Evolutionary conservation across 495 filamentous ascomycete species (phyloP), one percentile per base, ranked within the genome.

Genomic region (Talaromyces thailandensis): DNA sequence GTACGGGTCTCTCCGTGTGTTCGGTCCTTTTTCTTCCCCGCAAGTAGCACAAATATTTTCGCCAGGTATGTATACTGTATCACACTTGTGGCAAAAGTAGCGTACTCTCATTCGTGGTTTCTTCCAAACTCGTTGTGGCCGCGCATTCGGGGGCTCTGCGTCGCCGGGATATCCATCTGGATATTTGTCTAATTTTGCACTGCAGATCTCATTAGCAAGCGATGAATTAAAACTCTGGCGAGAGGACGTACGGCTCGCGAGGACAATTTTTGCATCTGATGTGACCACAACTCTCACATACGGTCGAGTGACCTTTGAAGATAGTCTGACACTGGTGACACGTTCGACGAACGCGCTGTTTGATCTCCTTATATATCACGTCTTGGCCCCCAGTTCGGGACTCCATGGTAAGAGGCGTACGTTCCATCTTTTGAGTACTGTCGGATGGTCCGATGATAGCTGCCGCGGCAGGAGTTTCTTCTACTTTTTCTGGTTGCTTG

Each of bases 141-240:
- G 64, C 50, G 72, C 63, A 25, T 60, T 65, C 1, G 69, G 67
- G 6, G 74, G 71, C 9, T 80, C 74, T n/a, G 64, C 79, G 70
- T 94, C 90, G 21, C 88, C 88, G 11, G 90, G 88, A 72, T 91
- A 92, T 24, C 89, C 90, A 66, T 88, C 81, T 0, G 89, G 86
- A 66, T 89, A 90, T 67, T 88, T 91, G 56, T 88, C 76, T 60
- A 83, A 81, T 71, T 90, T 91, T 29, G 86, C 71, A 52, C 87
- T 90, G 69, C 4, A 50, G 40, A 11, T 25, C 21, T 61, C 61
- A 64, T 58, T 23, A 31, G 62, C 64, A 67, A 56, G 16, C n/a
- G 12, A 52, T 53, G 16, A 8, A 9, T 21, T 14, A 3, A 11
- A 26, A 61, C 2, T n/a, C 23, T 25, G 8, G 18, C 1, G 23